phyloP scores from a whole-genome alignment of 257 asterid species.

The Parsonsia alboflavescens region DNA sequence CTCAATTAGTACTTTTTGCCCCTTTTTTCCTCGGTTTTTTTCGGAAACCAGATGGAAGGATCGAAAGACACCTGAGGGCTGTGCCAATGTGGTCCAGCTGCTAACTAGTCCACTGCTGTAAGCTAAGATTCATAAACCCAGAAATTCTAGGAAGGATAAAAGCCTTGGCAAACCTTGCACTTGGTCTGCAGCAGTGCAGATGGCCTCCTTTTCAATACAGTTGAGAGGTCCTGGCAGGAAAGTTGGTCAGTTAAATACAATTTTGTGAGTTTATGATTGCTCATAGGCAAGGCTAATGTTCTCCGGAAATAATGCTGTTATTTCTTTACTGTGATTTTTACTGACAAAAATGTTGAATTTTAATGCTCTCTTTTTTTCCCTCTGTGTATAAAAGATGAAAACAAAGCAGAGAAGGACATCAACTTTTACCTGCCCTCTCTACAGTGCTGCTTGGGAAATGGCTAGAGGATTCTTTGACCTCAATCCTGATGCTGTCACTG shows the following conservation, averaged over 20 bases:
- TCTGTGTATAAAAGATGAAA: constrained; percentile 2
- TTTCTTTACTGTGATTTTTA: not conserved
- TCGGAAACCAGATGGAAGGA: not conserved
- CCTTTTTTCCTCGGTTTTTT: not conserved
- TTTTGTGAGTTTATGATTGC: not conserved
- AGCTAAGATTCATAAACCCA: not conserved
- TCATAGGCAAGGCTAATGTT: not conserved
- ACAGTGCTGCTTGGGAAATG: constrained; percentile 34
- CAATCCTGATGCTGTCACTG: constrained; percentile 24
- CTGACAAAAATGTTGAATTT: not conserved
- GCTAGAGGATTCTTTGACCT: constrained; percentile 24
- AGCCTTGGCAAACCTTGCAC: not conserved
- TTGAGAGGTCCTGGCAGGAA: not conserved
- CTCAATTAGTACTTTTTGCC: no score
- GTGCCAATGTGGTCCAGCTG: not conserved
- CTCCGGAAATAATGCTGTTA: not conserved
- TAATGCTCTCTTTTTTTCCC: no score
- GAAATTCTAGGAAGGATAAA: not conserved
- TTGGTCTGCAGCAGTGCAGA: not conserved
- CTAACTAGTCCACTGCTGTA: not conserved
- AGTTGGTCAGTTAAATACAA: constrained; percentile 13
- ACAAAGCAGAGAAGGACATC: constrained; percentile 19
- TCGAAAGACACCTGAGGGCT: not conserved
- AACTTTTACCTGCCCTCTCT: constrained; percentile 30
- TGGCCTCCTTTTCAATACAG: constrained; percentile 23